Percentiles rank a stretch among this genome's conserved stretches.
Conservation (phyloP, 768 basidiomycete species). For the Tricholoma bakamatsutake region DNA sequence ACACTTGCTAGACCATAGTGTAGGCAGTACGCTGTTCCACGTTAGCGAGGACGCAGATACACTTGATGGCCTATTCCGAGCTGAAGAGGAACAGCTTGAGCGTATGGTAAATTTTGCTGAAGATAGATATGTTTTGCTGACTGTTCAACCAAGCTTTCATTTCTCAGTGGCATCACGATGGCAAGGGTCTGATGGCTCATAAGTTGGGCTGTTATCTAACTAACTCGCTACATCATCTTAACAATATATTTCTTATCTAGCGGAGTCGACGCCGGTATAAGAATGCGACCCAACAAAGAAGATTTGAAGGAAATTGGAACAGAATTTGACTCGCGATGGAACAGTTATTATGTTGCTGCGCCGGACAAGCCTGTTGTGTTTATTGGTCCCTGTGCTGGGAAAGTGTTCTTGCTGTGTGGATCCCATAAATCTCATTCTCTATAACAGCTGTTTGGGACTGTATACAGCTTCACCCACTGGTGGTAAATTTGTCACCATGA, state of each 20-base stretch:
- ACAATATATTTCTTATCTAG: background rate
- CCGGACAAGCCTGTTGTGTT: constrained; percentile 31
- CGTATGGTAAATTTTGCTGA: constrained; percentile 25
- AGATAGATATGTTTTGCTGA: background rate
- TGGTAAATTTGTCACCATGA: constrained; percentile 21
- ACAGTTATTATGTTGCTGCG: background rate
- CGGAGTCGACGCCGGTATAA: background rate
- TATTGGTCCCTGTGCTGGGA: constrained; percentile 37
- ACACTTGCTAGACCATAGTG: constrained; percentile 33
- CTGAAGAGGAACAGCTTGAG: constrained; percentile 29
- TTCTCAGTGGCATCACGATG: constrained; percentile 11
- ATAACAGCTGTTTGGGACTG: constrained; percentile 7
- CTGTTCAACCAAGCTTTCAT: constrained; percentile 8
- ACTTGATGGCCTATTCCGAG: constrained; percentile 41
- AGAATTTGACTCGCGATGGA: background rate
- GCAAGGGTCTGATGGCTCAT: constrained; percentile 35
- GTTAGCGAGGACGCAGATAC: constrained; percentile 42
- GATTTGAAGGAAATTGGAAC: background rate
- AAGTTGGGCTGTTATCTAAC: background rate
- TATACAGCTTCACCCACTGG: constrained; percentile 13
- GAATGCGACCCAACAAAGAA: background rate
- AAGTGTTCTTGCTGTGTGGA: constrained; percentile 8
- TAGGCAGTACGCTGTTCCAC: constrained; percentile 32
- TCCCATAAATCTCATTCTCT: background rate
- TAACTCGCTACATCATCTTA: background rate